Evolutionary conservation across 352 stramenopile species (phyloP), one percentile per base, ranked within the genome.

Genomic region (Pythium oligandrum): DNA sequence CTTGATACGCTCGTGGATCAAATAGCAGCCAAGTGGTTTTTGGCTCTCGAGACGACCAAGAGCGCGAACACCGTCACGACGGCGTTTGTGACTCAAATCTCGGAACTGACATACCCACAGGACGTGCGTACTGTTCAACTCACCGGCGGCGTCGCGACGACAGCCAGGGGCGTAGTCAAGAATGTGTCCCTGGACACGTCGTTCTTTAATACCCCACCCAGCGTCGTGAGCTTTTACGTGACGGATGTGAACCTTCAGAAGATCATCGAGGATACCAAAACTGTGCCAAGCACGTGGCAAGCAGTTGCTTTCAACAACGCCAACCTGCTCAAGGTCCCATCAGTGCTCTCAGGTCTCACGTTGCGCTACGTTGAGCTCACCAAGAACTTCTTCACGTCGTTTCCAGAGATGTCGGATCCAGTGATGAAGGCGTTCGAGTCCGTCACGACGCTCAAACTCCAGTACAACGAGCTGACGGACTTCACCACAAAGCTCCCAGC

Each of bases 51-150:
- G 6, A 51, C 71, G 11, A 57, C 63, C 8, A 54, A 59, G 7
- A 77, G 68, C 40, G 51, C 44, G 10, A 46, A 63, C 9, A 59
- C 54, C 1, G 43, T 69, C 63, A 82, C 73, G 7, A 70, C 66
- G 54, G 71, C 70, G 3, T 63, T 59, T n/a, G 73, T 85, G 6
- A 87, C 76, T 7, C 30, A 80, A 49, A 78, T 87, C 47, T 57
- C 65, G 10, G 44, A 70, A 0, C 48, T 87, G 11, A 55, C 35
- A 45, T 87, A 81, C 63, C 43, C 43, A 32, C 59, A 11, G 32
- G 51, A 36, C 3, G 66, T 64, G 0, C 38, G 61, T 1, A 70
- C 71, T 26, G 73, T 87, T 46, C 37, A 49, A 5, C 3, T 63
- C 4, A 37, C 44, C 36, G 57, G 17, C 43, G 36, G 11, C 39